phyloP scores from a whole-genome alignment of 2,329 filamentous ascomycete genomes.

The Fusarium nelsonii region DNA sequence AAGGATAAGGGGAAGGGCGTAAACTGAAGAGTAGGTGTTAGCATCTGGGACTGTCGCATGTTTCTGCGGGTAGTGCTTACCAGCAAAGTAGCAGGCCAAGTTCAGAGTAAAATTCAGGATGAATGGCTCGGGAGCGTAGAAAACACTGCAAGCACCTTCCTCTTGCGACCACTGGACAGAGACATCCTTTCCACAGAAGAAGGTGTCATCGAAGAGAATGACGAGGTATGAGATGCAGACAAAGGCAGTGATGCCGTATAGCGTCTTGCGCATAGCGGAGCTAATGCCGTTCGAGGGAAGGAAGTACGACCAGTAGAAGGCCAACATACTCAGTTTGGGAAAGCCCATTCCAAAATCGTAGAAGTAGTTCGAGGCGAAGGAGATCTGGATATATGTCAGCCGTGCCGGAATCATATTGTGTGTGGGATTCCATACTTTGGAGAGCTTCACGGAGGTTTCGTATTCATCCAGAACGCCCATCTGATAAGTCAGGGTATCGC shows the following conservation, averaged over 20 bases:
- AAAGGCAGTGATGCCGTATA: conserved; percentile 51
- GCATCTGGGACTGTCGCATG: accelerated
- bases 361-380: conserved; percentile 54
- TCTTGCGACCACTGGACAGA: conserved; percentile 54
- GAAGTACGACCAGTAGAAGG: conserved; percentile 55
- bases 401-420: accelerated
- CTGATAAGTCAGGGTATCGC: conserved; percentile 51
- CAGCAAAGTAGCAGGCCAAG: conserved; percentile 51
- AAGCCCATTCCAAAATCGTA: conserved; percentile 55
- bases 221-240: conserved; percentile 49
- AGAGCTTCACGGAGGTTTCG: conserved; percentile 48
- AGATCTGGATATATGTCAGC: conserved; percentile 43
- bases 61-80: conserved; percentile 22
- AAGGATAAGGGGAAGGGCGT: conserved; percentile 50
- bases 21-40: conserved; percentile 41
- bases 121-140: conserved; percentile 51
- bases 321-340: conserved; percentile 54
- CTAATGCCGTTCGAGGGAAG: conserved; percentile 40
- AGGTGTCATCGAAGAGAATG: conserved; percentile 53
- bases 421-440: conserved; percentile 42
- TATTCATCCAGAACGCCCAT: conserved; percentile 51
- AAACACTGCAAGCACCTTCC: conserved; percentile 53
- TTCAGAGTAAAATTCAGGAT: conserved; percentile 54
- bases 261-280: conserved; percentile 45
- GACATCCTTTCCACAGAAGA: conserved; percentile 53